Evolutionary conservation across 192 early-diverging fungal genomes (phyloP).

Genomic region (Entomortierella lignicola): DNA sequence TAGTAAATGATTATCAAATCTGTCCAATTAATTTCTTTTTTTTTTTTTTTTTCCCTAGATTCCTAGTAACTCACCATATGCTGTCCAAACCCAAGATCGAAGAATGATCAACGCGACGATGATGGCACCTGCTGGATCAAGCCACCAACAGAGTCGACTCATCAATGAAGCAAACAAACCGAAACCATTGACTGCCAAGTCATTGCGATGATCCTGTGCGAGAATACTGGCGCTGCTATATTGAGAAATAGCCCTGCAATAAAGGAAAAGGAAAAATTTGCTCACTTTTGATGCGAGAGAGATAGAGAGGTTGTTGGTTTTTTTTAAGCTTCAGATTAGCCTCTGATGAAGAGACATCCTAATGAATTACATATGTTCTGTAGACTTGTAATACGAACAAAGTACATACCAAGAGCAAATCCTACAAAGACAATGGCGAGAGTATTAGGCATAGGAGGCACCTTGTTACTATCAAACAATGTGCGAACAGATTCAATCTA

Average conservation of each 20-base stretch:
- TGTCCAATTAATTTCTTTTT: not conserved
- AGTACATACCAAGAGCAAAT: slow-evolving; percentile 61
- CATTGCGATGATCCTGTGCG: slow-evolving; percentile 81
- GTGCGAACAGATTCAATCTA: slow-evolving; percentile 75
- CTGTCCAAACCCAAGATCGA: slow-evolving; percentile 73
- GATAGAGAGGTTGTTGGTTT: not conserved
- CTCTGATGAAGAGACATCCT: not conserved
- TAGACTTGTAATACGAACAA: too few species aligned
- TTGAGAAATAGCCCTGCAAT: slow-evolving; percentile 72
- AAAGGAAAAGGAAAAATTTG: slow-evolving; percentile 74
- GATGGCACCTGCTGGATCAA: slow-evolving; percentile 80
- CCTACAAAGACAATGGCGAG: slow-evolving; percentile 67
- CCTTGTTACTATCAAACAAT: slow-evolving; percentile 57
- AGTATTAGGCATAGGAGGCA: slow-evolving; percentile 58
- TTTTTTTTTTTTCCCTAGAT: not conserved
- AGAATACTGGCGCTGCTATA: slow-evolving; percentile 72
- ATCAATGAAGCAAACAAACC: slow-evolving; percentile 75
- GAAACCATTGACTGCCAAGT: slow-evolving; percentile 77
- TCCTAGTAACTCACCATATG: slow-evolving; percentile 60
- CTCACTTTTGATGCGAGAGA: slow-evolving; percentile 36
- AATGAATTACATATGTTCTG: too few species aligned
- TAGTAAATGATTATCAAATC: too few species aligned
- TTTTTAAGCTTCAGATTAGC: not conserved
- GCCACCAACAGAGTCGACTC: slow-evolving; percentile 73
- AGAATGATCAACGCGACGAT: slow-evolving; percentile 76